These are phyloP conservation scores for Vanrija humicola DNA, from an alignment of 1,284 basidiomycete species.

Conservation along the genomic window DNA sequence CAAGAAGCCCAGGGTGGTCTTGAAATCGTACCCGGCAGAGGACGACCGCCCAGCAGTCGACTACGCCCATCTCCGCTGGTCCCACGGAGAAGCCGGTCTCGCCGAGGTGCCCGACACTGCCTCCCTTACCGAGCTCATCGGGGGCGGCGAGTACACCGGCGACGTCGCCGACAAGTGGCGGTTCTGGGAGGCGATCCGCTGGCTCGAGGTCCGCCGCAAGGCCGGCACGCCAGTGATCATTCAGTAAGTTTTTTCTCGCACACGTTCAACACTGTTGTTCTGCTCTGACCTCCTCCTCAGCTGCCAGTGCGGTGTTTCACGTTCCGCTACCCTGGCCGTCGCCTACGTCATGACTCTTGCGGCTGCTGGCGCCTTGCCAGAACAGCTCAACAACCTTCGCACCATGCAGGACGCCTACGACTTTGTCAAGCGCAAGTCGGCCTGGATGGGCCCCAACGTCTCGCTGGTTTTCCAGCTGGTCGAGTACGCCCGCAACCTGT, in stretches of 20 bases:
- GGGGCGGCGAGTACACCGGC: not conserved
- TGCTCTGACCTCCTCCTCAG: conserved; percentile 48
- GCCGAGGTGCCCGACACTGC: conserved; percentile 53
- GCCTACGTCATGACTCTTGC: conserved; percentile 94
- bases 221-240: conserved; percentile 76
- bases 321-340: conserved; percentile 87
- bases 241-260: conserved; percentile 59
- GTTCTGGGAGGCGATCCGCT: conserved; percentile 73
- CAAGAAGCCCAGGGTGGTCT: conserved; percentile 19
- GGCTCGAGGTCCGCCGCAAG: conserved; percentile 70
- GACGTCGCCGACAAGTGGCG: conserved; percentile 49
- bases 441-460: conserved; percentile 90
- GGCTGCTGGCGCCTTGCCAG: conserved; percentile 62
- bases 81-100: conserved; percentile 85
- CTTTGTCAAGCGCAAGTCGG: conserved; percentile 82
- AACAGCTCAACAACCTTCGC: conserved; percentile 64
- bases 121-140: conserved; percentile 20
- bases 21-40: conserved; percentile 16
- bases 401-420: conserved; percentile 91
- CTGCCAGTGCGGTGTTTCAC: conserved; percentile 93
- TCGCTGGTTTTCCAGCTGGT: conserved; percentile 96
- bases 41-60: conserved; percentile 65
- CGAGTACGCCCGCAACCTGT: conserved; percentile 83
- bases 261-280: not conserved
- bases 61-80: conserved; percentile 92